Percentiles rank a stretch among this genome's conserved stretches.
These are phyloP conservation scores for Ophiostoma triangulosporum DNA, from an alignment of 2,329 filamentous ascomycete species.

Conservation along the genomic window DNA sequence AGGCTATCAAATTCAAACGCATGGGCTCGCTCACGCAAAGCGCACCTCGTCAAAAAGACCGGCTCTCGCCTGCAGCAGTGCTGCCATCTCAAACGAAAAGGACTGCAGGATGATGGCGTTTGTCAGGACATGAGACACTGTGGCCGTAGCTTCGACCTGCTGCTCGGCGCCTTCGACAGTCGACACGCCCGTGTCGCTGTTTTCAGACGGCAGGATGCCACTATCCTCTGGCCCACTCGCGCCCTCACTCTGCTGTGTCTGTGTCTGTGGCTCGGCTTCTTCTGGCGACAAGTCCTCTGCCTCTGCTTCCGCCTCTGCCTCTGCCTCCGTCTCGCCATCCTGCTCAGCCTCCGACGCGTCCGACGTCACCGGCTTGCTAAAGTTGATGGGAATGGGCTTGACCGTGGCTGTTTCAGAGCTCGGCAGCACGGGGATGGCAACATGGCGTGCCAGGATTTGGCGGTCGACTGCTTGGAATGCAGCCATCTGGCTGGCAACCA, in stretches of 20 bases:
- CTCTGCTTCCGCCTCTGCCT: neutral
- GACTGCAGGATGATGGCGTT: constrained; percentile 70
- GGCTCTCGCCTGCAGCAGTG: constrained; percentile 60
- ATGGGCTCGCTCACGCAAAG: constrained; percentile 31
- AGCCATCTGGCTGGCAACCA: constrained; percentile 37
- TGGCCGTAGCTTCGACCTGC: constrained; percentile 34
- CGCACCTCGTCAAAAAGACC: constrained; percentile 65
- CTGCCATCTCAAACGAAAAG: constrained; percentile 64
- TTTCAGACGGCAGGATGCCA: constrained; percentile 9
- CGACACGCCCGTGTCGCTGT: constrained; percentile 11
- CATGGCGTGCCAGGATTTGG: constrained; percentile 41
- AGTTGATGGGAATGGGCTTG: neutral
- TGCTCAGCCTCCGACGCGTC: neutral
- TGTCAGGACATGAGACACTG: constrained; percentile 65
- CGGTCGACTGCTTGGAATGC: constrained; percentile 53
- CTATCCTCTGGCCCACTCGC: constrained; percentile 7
- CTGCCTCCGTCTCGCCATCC: neutral
- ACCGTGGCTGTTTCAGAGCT: neutral
- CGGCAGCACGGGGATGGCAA: constrained; percentile 31
- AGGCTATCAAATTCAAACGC: neutral
- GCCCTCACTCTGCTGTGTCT: neutral
- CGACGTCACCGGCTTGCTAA: neutral
- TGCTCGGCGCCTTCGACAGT: neutral
- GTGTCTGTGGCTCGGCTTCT: neutral
- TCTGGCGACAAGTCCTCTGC: neutral